Evolutionary conservation across 345 rosid genomes (phyloP).

Genomic region (Carallia pectinifolia): DNA sequence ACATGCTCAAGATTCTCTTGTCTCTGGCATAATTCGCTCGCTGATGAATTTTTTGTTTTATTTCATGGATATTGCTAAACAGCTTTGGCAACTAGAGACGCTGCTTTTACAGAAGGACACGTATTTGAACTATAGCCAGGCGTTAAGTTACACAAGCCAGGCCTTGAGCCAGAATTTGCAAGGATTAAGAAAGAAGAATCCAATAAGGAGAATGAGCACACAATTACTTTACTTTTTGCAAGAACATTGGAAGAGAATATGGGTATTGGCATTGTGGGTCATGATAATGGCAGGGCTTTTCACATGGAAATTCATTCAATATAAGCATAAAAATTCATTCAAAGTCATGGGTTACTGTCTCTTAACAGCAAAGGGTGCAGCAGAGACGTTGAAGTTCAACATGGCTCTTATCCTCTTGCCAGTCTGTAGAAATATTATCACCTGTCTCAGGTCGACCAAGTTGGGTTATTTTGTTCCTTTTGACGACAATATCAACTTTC

Average conservation of each 20-base stretch:
- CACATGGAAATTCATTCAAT: conserved; percentile 83
- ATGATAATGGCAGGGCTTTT: conserved; percentile 78
- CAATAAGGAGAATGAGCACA: conserved; percentile 55
- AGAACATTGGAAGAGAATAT: conserved; percentile 92
- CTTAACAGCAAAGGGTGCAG: conserved; percentile 93
- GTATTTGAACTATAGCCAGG: conserved; percentile 90
- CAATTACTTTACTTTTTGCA: conserved; percentile 55
- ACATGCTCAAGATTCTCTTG: conserved; percentile 19
- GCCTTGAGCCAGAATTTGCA: conserved; percentile 96
- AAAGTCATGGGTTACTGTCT: conserved; percentile 89
- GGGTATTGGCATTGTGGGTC: conserved; percentile 84
- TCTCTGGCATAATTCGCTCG: conserved; percentile 4
- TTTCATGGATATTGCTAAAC: conserved; percentile 24
- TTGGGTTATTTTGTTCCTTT: conserved; percentile 75
- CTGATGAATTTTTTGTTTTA: conserved; percentile 1
- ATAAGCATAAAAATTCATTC: conserved; percentile 69
- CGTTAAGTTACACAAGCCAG: conserved; percentile 96
- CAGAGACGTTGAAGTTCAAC: conserved; percentile 88
- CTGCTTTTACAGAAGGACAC: conserved; percentile 95
- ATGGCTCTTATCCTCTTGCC: conserved; percentile 97
- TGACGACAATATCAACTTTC: conserved; percentile 97
- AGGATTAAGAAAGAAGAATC: conserved; percentile 61
- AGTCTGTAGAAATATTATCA: conserved; percentile 90
- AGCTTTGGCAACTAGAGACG: conserved; percentile 99
- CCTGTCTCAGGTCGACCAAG: conserved; percentile 89